Percentiles rank a stretch among this genome's conserved stretches.
These are phyloP conservation scores for Verticillium zaregamsianum DNA, from an alignment of 2,329 filamentous ascomycete species.

Conservation along the genomic window DNA sequence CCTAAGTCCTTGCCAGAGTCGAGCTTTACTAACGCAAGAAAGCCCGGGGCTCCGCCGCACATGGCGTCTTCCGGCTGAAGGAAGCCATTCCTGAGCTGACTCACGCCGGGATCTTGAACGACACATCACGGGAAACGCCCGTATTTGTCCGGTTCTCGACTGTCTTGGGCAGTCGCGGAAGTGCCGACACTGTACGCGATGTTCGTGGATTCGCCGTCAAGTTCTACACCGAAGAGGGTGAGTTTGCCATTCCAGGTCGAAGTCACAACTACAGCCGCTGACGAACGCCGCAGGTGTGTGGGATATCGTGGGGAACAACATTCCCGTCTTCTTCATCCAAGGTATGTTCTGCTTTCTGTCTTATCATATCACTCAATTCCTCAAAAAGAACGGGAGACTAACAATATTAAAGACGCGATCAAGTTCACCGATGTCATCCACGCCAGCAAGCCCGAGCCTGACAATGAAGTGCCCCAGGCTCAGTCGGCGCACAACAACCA, in stretches of 20 bases:
- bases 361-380: too few relatives aligned
- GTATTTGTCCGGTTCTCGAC: constrained; percentile 76
- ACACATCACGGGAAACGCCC: constrained; percentile 63
- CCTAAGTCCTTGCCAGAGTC: too few relatives aligned
- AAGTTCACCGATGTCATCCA: constrained; percentile 52
- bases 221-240: constrained; percentile 68
- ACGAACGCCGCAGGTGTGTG: constrained; percentile 20
- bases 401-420: constrained; percentile 59
- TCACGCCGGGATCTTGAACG: constrained; percentile 60
- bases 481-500: constrained; percentile 72
- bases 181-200: constrained; percentile 76
- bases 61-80: constrained; percentile 37
- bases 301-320: constrained; percentile 70
- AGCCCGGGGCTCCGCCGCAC: constrained; percentile 40
- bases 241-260: too few relatives aligned
- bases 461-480: constrained; percentile 67
- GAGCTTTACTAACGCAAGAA: constrained; percentile 37
- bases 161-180: constrained; percentile 69
- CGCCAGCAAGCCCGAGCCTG: constrained; percentile 63
- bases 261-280: too few relatives aligned
- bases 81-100: constrained; percentile 63
- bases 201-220: constrained; percentile 76
- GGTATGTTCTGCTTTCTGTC: background rate
- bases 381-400: background rate
- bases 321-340: constrained; percentile 22